These are phyloP conservation scores for Nakaseomyces glabratus DNA, from an alignment of 1,139 yeast genomes.

Conservation along the genomic window DNA sequence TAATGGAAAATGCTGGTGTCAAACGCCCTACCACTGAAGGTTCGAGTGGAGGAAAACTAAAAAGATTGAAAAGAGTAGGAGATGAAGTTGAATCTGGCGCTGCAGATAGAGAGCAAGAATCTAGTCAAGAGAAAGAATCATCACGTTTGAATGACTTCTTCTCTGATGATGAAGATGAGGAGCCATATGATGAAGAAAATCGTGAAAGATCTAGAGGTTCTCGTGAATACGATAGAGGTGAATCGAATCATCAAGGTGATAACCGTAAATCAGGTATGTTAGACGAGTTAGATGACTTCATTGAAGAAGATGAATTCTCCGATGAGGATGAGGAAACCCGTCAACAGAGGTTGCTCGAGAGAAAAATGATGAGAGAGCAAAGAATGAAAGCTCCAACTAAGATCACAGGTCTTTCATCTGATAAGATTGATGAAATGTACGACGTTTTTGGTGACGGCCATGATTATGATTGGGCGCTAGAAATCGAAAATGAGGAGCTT, in stretches of 20 bases:
- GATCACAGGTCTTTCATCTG: constrained; percentile 77
- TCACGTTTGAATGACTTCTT: constrained; percentile 67
- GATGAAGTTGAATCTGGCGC: constrained; percentile 20
- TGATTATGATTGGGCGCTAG: constrained; percentile 97
- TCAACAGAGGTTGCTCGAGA: constrained; percentile 33
- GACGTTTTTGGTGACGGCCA: constrained; percentile 97
- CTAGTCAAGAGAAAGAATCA: constrained; percentile 14
- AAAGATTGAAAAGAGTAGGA: constrained; percentile 72
- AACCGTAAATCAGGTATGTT: constrained; percentile 28
- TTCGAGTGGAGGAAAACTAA: constrained; percentile 46
- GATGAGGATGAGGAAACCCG: constrained; percentile 73
- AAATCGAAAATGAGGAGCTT: constrained; percentile 64
- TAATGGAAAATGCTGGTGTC: constrained; percentile 84
- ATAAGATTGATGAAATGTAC: constrained; percentile 81
- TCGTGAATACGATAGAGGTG: constrained; percentile 7
- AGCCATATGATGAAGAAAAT: constrained; percentile 34
- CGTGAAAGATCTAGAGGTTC: constrained; percentile 17
- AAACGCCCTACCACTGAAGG: constrained; percentile 32
- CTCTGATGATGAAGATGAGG: constrained; percentile 68
- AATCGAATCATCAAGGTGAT: constrained; percentile 13
- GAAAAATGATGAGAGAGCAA: constrained; percentile 31
- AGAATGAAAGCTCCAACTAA: constrained; percentile 44
- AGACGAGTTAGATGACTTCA: constrained; percentile 93
- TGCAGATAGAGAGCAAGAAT: constrained; percentile 33
- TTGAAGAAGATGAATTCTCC: constrained; percentile 92